Base-by-base conservation (phyloP, 192 early-diverging fungal genomes). In the Coemansia sp. region DNA sequence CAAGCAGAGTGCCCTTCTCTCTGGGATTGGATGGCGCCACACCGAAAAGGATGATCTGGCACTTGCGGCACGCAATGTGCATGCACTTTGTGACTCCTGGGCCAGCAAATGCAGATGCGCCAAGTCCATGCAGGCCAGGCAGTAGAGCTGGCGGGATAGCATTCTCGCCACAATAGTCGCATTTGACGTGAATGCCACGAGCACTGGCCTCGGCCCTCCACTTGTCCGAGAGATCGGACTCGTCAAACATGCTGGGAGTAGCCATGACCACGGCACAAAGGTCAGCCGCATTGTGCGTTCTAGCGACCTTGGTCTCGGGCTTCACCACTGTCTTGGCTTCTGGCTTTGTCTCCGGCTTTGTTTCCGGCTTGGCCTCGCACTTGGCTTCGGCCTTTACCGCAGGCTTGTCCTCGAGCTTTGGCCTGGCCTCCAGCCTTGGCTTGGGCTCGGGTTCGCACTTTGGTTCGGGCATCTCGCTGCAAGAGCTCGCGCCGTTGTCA, bases 1-100 rank as follows among this genome's bases (percentile, higher is more conserved):
- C 50, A 15, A 35, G 36, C 54, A 67, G 26, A 53, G 11, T n/a
- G n/a, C 21, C 38, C 32, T 67, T 53, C 52, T 71, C 64, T 53
- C 42, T 35, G 14, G 43, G 54, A 14, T 37, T 65, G 17, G 65
- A 29, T 6, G 65, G 60, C 24, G 61, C 62, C 0, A 24, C 59
- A 6, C 61, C 75, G 46, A 71, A 72, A 3, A 78, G 57, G 5
- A 65, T 70, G 17, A 54, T 18, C 62, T 65, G 65, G 58, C 75
- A 78, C 42, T 61, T 62, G 34, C 52, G 50, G 21, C 75, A 78
- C 32, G 58, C 58, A 34, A 72, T 53, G 66, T 78, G 75, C 59
- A 48, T 61, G 62, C 75, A 78, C 37, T 39, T 60, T 52, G 75
- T 78, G 17, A 78, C 33, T 15, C 62, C 69, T n/a, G 75, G 69